Percentiles rank a stretch among this genome's conserved stretches.
These are phyloP conservation scores for Ceratocystis diversiconidia DNA, from an alignment of 2,329 filamentous ascomycete genomes.

Conservation along the genomic window DNA sequence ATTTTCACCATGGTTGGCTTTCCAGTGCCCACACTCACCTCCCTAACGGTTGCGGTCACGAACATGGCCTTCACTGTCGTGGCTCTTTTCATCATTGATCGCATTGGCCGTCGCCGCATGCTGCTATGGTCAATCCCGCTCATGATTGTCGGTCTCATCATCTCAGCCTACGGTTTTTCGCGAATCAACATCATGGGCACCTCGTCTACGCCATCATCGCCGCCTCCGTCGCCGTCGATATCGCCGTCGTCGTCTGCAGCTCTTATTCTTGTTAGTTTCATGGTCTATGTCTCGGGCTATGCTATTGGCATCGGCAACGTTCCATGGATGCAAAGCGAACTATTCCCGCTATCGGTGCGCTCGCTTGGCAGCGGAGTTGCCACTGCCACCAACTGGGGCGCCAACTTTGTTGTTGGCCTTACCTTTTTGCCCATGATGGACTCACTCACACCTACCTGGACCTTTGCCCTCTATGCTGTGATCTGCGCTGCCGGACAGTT, in stretches of 20 bases:
- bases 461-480: conserved; percentile 65
- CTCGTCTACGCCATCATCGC: neutral
- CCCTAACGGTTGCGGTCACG: conserved; percentile 65
- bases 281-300: conserved; percentile 73
- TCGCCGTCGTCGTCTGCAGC: conserved; percentile 28
- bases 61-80: conserved; percentile 70
- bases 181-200: conserved; percentile 37
- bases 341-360: conserved; percentile 66
- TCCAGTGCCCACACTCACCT: conserved; percentile 61
- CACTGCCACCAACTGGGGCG: conserved; percentile 73
- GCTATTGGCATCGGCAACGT: conserved; percentile 82
- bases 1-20: conserved; percentile 70
- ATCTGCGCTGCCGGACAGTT: conserved; percentile 57
- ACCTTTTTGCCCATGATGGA: conserved; percentile 86
- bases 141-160: conserved; percentile 60
- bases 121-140: conserved; percentile 71
- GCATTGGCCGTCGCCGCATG: conserved; percentile 63
- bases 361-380: conserved; percentile 57
- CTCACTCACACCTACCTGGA: conserved; percentile 53
- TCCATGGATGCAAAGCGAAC: conserved; percentile 90
- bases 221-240: neutral
- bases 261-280: conserved; percentile 59
- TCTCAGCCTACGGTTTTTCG: conserved; percentile 60
- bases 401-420: conserved; percentile 73
- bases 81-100: conserved; percentile 64